Percentiles rank a stretch among this genome's conserved stretches.
phyloP scores from a whole-genome alignment of 2,329 filamentous ascomycete species.

The Fusarium sp. region DNA sequence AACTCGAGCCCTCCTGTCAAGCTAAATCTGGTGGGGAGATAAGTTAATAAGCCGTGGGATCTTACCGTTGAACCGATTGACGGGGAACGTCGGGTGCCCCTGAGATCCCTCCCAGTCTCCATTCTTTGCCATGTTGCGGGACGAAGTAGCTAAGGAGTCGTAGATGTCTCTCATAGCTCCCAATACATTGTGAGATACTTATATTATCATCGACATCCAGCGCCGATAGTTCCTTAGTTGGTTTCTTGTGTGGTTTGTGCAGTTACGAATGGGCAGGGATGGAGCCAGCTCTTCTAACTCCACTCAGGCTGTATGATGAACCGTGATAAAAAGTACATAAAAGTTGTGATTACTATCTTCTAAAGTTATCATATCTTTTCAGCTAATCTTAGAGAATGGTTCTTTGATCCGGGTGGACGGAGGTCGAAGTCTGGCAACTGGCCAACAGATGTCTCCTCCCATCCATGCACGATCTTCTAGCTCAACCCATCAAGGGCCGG shows the following conservation, averaged over 20 bases:
- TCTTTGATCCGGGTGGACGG: not conserved
- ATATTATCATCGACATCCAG: constrained; percentile 24
- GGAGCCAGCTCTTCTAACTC: not conserved
- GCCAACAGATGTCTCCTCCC: too few species aligned
- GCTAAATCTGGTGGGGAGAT: rapidly evolving
- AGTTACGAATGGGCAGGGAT: not conserved
- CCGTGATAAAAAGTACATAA: not conserved
- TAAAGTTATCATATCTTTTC: not conserved
- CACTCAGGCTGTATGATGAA: not conserved
- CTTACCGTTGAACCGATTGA: not conserved
- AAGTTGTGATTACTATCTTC: not conserved
- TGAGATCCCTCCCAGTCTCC: too few species aligned
- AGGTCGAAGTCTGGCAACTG: not conserved
- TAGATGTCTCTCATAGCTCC: too few species aligned
- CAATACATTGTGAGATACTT: not conserved
- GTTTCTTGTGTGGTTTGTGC: not conserved
- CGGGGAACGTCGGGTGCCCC: not conserved
- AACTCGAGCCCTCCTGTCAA: not conserved
- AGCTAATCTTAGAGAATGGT: not conserved
- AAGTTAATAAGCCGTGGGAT: not conserved
- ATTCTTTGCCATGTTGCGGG: too few species aligned
- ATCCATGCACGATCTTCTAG: too few species aligned
- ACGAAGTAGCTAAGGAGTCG: too few species aligned
- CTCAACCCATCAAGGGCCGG: too few species aligned
- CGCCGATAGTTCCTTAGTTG: constrained; percentile 4